phyloP scores from a whole-genome alignment of 108 stramenopile species.

The Fistulifera pelliculosa region DNA sequence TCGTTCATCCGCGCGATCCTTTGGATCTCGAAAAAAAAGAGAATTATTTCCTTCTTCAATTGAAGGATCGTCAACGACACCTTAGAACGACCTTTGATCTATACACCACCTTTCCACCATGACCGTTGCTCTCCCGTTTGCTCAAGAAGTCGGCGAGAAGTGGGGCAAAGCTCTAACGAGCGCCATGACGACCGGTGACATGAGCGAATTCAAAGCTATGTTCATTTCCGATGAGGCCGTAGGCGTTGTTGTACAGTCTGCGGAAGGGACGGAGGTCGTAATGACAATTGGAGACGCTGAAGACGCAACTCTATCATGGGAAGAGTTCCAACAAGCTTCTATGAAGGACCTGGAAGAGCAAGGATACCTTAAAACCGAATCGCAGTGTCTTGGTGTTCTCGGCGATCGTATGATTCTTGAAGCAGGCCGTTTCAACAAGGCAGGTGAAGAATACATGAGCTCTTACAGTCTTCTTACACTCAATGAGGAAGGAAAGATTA shows the following conservation, averaged over 20 bases:
- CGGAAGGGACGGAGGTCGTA: not conserved
- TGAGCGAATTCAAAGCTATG: slow-evolving; percentile 1
- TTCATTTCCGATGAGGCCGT: slow-evolving; percentile 4
- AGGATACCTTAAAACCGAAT: slow-evolving; percentile 6
- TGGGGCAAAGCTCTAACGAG: slow-evolving; percentile 8
- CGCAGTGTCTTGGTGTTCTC: slow-evolving; percentile 6
- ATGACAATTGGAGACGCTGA: slow-evolving; percentile 5
- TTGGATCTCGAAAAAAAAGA: too few relatives aligned
- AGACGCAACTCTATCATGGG: slow-evolving; percentile 1
- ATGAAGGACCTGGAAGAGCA: slow-evolving; percentile 6
- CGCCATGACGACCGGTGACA: slow-evolving; percentile 5
- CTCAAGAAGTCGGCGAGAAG: not conserved
- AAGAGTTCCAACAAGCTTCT: not conserved
- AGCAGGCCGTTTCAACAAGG: slow-evolving; percentile 5
- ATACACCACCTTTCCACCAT: too few relatives aligned
- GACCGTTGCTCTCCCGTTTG: too few relatives aligned
- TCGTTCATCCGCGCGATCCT: too few relatives aligned
- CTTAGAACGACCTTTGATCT: too few relatives aligned
- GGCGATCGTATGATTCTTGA: slow-evolving; percentile 11
- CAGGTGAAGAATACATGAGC: slow-evolving; percentile 1
- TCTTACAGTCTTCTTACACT: not conserved
- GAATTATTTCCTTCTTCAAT: too few relatives aligned
- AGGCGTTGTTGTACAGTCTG: not conserved
- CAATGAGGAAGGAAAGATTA: slow-evolving; percentile 7
- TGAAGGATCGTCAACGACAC: too few relatives aligned